Percentiles rank a stretch among this genome's conserved stretches.
These are phyloP conservation scores for Sarcocystis neurona DNA, from an alignment of 169 alveolate genomes.

Conservation along the genomic window DNA sequence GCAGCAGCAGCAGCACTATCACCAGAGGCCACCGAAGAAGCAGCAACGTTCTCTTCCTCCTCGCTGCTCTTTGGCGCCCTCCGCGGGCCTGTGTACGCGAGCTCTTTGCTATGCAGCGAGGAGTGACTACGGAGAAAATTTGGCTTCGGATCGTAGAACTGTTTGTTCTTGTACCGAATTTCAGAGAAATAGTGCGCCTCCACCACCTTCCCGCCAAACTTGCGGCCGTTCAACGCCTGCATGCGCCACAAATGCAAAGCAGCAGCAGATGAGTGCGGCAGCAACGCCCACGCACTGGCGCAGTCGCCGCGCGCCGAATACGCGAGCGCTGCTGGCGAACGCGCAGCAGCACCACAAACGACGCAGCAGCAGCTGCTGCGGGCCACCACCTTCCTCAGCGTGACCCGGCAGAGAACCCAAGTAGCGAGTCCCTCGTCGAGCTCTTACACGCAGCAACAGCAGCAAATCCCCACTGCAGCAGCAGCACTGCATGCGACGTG, in stretches of 20 bases:
- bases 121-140: slow-evolving; percentile 70
- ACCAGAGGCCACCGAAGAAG: background rate
- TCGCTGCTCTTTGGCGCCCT: background rate
- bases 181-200: slow-evolving; percentile 81
- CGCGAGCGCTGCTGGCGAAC: no score
- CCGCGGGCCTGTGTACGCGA: slow-evolving; percentile 52
- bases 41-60: background rate
- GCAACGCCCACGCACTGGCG: background rate
- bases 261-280: background rate
- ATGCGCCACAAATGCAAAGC: background rate
- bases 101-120: slow-evolving; percentile 44
- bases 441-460: no score
- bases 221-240: slow-evolving; percentile 76
- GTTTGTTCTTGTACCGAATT: slow-evolving; percentile 62
- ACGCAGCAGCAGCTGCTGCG: no score
- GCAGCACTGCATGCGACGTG: no score
- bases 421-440: no score
- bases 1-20: background rate
- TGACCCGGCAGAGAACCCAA: no score
- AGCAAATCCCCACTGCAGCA: no score
- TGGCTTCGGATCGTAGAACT: slow-evolving; percentile 74
- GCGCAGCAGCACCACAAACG: no score
- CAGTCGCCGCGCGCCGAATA: background rate
- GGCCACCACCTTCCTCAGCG: no score
- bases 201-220: slow-evolving; percentile 75